phyloP scores from a whole-genome alignment of 164 flowering plant species.

The Piper longum region DNA sequence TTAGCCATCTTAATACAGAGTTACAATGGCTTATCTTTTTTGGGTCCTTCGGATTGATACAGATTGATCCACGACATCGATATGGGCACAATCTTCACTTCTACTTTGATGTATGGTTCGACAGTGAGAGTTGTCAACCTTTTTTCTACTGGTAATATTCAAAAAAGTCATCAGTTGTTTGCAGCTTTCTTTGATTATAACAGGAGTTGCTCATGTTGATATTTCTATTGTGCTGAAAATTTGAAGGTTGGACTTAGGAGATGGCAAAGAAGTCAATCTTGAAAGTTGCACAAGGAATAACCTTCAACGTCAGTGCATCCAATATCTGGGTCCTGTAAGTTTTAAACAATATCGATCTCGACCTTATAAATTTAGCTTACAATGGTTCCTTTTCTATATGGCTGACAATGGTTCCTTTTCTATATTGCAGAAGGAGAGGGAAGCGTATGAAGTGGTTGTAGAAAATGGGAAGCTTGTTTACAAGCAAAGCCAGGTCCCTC shows the following conservation, averaged over 20 bases:
- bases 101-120: no score
- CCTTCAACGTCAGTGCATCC: slow-evolving; percentile 59
- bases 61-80: no score
- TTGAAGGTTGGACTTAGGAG: slow-evolving; percentile 64
- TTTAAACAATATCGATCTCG: background rate
- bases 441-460: slow-evolving; percentile 48
- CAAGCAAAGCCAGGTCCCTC: slow-evolving; percentile 22
- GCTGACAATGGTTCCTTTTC: background rate
- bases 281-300: slow-evolving; percentile 32
- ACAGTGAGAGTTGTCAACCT: slow-evolving; percentile 49
- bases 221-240: no score
- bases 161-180: background rate
- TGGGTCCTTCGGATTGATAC: slow-evolving; percentile 37
- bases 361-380: no score
- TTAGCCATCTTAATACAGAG: slow-evolving; percentile 62
- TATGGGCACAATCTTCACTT: no score
- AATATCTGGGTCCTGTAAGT: slow-evolving; percentile 70
- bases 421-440: slow-evolving; percentile 43
- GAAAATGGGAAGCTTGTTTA: slow-evolving; percentile 49
- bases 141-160: slow-evolving; percentile 54
- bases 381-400: no score
- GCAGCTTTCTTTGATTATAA: no score
- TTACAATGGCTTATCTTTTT: slow-evolving; percentile 47
- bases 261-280: slow-evolving; percentile 53
- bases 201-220: no score